Percentiles rank a stretch among this genome's conserved stretches.
Conservation (phyloP, 1,284 basidiomycete genomes). For the Heterobasidion occidentale region DNA sequence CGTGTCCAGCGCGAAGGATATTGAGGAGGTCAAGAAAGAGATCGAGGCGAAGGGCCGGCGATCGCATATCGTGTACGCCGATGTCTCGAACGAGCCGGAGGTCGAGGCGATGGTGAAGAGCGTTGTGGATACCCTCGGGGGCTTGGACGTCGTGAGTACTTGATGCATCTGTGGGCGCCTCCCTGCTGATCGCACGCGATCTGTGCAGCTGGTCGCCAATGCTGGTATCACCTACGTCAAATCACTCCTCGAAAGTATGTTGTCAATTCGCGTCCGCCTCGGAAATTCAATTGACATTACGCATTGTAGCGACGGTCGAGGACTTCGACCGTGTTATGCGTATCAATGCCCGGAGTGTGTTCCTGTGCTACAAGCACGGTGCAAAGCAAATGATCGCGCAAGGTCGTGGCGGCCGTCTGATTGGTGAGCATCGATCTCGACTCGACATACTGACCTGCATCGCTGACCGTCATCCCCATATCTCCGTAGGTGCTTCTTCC, state of each 20-base stretch:
- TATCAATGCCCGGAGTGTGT: neutral
- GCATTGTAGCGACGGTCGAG: constrained; percentile 1
- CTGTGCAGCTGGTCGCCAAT: constrained; percentile 23
- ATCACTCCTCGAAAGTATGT: constrained; percentile 13
- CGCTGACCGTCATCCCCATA: no score
- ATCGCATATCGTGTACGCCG: neutral
- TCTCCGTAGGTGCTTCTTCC: neutral
- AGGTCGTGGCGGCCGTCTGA: constrained; percentile 3
- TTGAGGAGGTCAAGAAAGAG: neutral
- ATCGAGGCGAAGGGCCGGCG: neutral
- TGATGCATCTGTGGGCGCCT: neutral
- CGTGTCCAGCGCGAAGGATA: neutral
- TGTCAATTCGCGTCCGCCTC: neutral
- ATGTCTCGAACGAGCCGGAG: constrained; percentile 13
- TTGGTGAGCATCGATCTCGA: neutral
- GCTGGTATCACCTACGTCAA: constrained; percentile 15
- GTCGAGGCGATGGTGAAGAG: constrained; percentile 27
- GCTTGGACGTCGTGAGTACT: constrained; percentile 27
- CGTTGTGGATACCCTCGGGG: constrained; percentile 22
- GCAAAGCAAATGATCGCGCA: constrained; percentile 6
- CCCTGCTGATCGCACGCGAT: neutral
- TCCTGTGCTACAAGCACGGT: constrained; percentile 6
- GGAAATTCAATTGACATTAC: no score
- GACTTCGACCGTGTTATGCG: neutral
- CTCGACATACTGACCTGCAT: no score